Base-by-base conservation (phyloP, 2,329 filamentous ascomycete genomes). In the Coleophoma crateriformis region DNA sequence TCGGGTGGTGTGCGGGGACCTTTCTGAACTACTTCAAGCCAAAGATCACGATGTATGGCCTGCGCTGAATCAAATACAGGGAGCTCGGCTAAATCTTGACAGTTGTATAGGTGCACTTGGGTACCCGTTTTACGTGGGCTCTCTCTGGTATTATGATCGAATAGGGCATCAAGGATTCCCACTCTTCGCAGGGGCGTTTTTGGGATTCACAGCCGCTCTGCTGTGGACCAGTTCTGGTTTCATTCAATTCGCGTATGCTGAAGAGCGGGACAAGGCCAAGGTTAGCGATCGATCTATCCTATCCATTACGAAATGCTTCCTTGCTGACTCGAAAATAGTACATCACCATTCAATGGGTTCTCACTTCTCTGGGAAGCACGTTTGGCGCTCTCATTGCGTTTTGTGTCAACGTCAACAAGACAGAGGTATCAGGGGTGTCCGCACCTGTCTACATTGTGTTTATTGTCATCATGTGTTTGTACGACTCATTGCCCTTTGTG, bases 401-500 rank as follows among this genome's bases (percentile, higher is more conserved):
- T 19, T 42, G 14, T 15, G 42, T 41, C 39, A 53, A 53, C 10
- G 33, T 41, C 35, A 15, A 43, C n/a, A 39, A 40, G 7, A 38
- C 44, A 32, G 32, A 40, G 12, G 27, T 15, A 13, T 46, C 43
- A 20, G 50, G 50, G 11, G 42, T 34, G 35, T 51, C 54, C 8
- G 54, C 54, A 2, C 46, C 46, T 6, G 47, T 56, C 12, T 56
- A 56, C 43, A 48, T 52, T n/a, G 46, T 53, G 33, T 55, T 56
- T 45, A 48, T 56, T 22, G 41, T 53, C 13, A 47, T 56, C 42
- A 50, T 50, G 34, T 49, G 42, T 22, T 35, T 51, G 19, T 38
- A 38, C 14, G 35, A n/a, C 7, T 12, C 17, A n/a, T 17, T n/a
- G 6, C 17, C 17, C 35, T 12, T 7, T 38, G 7, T 7, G 12